These are phyloP conservation scores for Suillus cothurnatus DNA, from an alignment of 768 basidiomycete species.

Conservation along the genomic window DNA sequence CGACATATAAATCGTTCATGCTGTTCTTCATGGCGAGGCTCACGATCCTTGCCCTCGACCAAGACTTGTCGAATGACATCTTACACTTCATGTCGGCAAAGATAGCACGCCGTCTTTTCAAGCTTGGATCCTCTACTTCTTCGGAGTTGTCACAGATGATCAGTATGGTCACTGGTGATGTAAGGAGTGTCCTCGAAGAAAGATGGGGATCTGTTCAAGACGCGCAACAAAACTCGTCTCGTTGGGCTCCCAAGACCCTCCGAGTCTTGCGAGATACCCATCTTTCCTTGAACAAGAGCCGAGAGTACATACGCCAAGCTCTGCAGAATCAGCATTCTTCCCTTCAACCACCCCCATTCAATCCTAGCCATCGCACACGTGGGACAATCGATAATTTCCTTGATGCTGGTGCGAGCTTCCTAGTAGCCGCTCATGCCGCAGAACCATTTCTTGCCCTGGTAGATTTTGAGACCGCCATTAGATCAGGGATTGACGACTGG, in stretches of 20 bases:
- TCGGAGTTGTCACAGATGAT: constrained; percentile 18
- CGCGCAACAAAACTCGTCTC: constrained; percentile 25
- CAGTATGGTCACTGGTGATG: constrained; percentile 14
- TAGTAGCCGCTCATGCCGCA: constrained; percentile 8
- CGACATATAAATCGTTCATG: constrained; percentile 37
- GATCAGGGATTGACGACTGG: constrained; percentile 38
- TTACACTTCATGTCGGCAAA: constrained; percentile 41
- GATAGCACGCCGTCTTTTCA: constrained; percentile 38
- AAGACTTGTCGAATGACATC: constrained; percentile 30
- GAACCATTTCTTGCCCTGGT: constrained; percentile 27
- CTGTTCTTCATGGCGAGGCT: constrained; percentile 31
- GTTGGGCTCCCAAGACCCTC: constrained; percentile 34
- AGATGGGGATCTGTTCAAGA: constrained; percentile 40
- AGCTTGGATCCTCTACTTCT: constrained; percentile 30
- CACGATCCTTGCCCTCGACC: constrained; percentile 5
- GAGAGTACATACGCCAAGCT: constrained; percentile 28
- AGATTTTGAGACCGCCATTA: constrained; percentile 41
- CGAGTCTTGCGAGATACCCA: constrained; percentile 32
- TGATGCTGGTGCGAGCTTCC: constrained; percentile 12
- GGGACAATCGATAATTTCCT: constrained; percentile 23
- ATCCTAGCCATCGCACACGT: constrained; percentile 8
- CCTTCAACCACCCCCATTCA: background rate
- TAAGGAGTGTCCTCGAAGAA: constrained; percentile 27
- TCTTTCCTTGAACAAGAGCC: constrained; percentile 35
- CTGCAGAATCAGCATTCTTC: constrained; percentile 5